Base-by-base conservation (phyloP, 805 yeast genomes). In the Metschnikowia gelsemii region DNA sequence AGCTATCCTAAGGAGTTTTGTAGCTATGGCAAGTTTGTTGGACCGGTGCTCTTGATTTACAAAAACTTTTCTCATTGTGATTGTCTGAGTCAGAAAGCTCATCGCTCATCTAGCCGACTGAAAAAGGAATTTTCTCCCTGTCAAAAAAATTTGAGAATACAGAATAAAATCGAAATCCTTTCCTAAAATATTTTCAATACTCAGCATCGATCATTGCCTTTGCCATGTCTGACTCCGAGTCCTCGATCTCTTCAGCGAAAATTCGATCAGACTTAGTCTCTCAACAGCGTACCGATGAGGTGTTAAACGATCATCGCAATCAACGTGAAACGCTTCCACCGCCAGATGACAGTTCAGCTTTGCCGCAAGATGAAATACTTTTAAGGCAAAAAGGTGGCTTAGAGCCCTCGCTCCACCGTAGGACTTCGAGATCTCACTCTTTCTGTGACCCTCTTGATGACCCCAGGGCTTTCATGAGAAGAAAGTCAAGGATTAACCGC, bases 181-280 rank as follows among this genome's bases (percentile, higher is more conserved):
- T n/a, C n/a, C n/a, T n/a, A n/a, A n/a, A n/a, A n/a, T n/a, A n/a
- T n/a, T n/a, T n/a, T n/a, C n/a, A n/a, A n/a, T n/a, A n/a, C n/a
- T n/a, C n/a, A n/a, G n/a, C n/a, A n/a, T n/a, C n/a, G n/a, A n/a
- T n/a, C n/a, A n/a, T n/a, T n/a, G n/a, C 17, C 9, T 20, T 17
- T 12, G n/a, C 45, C 8, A 69, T 69, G 74, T 68, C 73, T 33
- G 74, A 69, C 54, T 52, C 61, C 32, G 73, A 68, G 52, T 63
- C 68, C 47, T 62, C n/a, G n/a, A n/a, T 51, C 17, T 56, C 64
- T n/a, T 55, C 63, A n/a, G 31, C 51, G 35, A 55, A 52, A 21
- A 41, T 56, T 35, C 55, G 46, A 28, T 40, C 51, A 19, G 51
- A 46, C 18, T 50, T 39, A 19, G 32, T 31, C 39, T 43, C 48